phyloP scores from a whole-genome alignment of 2,329 filamentous ascomycete genomes.

The Allantophomopsis lycopodina region DNA sequence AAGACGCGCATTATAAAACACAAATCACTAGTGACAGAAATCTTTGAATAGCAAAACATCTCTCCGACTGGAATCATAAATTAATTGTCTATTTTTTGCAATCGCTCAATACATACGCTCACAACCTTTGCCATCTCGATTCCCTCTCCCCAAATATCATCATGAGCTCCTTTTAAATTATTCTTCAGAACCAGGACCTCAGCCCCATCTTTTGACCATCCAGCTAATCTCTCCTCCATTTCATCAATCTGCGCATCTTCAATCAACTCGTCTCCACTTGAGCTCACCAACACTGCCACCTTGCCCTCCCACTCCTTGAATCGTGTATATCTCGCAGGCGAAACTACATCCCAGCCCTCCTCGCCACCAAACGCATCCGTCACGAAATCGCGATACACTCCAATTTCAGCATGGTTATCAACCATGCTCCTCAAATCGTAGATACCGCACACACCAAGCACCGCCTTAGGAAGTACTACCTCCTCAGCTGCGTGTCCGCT shows the following conservation, averaged over 20 bases:
- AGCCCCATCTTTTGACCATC: conserved; percentile 17
- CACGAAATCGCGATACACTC: conserved; percentile 44
- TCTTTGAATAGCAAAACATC: too few relatives aligned
- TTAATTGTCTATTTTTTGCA: too few relatives aligned
- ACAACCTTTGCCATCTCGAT: conserved; percentile 35
- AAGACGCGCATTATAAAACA: too few relatives aligned
- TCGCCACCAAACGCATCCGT: conserved; percentile 44
- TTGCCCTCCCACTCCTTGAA: not conserved
- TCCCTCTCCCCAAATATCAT: conserved; percentile 50
- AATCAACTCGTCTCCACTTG: conserved; percentile 24
- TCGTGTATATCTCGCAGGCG: conserved; percentile 23
- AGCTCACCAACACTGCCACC: conserved; percentile 8
- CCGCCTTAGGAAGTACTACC: conserved; percentile 29
- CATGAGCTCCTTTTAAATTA: conserved; percentile 43
- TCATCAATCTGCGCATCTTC: conserved; percentile 7
- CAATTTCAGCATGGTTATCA: conserved; percentile 24
- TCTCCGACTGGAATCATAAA: too few relatives aligned
- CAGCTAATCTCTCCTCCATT: conserved; percentile 8
- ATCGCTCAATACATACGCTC: conserved; percentile 1
- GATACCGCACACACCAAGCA: conserved; percentile 50
- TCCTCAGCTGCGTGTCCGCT: conserved; percentile 3
- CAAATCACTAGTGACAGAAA: too few relatives aligned
- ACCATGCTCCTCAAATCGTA: conserved; percentile 45
- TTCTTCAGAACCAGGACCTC: conserved; percentile 13
- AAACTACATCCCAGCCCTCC: conserved; percentile 34